Base-by-base conservation (phyloP, 2,329 filamentous ascomycete species). In the Cladosporium sphaerospermum region DNA sequence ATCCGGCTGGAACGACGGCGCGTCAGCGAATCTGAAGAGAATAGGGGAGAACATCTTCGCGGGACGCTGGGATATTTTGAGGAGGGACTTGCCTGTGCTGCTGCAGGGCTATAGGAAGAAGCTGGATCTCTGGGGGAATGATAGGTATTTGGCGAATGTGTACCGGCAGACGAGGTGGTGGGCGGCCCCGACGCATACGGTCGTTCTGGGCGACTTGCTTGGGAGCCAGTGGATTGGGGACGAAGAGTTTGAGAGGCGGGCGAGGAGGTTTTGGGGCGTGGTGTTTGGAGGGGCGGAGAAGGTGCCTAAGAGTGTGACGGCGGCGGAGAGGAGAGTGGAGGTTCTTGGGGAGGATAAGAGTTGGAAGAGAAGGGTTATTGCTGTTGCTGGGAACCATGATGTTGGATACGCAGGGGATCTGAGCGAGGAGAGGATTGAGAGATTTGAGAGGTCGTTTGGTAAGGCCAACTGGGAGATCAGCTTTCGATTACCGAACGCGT, bases 361-460 rank as follows among this genome's bases (percentile, higher is more conserved):
- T 97, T 93, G 93, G 71, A 77, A 40, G n/a, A 78, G 75, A 39
- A 81, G 86, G 52, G 78, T 96, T 58, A 89, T 99, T 67, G 95
- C 96, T 61, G 82, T 97, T 23, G 90, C 84, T 0, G 93, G 93
- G 1, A 99, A 99, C 65, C 93, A 99, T 67, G 93, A 99, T 69
- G 85, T 99, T 64, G 93, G 93, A 33, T 99, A 99, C 67, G 89
- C 91, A 0, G 93, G 93, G 3, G 93, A 99, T 69, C 78, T 97
- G 56, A 89, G 86, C 39, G 73, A 78, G n/a, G 77, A 82, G 56
- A 82, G 90, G 3, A 76, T 96, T 52, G 75, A 81, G 28, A 81
- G 93, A 1, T 99, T 97, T 66, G 90, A 96, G 71, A 77, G 79
- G 18, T 80, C 81, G 1, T 99, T 95, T 73, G 93, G 93, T 53